Conservation (phyloP, 495 filamentous ascomycete species). For the Geopyxis carbonaria region DNA sequence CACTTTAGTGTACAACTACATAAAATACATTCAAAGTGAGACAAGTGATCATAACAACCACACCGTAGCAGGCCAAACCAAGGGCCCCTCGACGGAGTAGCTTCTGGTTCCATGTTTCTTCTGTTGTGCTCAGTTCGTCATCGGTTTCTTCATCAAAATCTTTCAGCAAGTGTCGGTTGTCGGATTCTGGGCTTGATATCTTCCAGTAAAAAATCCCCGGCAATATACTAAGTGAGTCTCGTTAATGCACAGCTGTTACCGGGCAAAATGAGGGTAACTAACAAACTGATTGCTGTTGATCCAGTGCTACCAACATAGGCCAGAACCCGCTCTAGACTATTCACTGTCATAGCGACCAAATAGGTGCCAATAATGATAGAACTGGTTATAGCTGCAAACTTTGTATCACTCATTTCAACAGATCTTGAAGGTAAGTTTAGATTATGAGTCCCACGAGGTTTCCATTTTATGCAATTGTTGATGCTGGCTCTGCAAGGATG, state of each 20-base stretch:
- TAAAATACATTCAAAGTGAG: constrained; percentile 65
- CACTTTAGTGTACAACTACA: constrained; percentile 9
- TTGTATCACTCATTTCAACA: constrained; percentile 57
- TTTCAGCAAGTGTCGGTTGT: constrained; percentile 62
- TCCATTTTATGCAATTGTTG: constrained; percentile 85
- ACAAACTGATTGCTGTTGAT: constrained; percentile 80
- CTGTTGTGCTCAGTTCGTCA: constrained; percentile 26
- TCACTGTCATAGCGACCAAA: constrained; percentile 74
- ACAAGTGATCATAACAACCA: constrained; percentile 78
- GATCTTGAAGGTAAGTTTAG: constrained; percentile 28
- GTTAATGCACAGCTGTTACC: constrained; percentile 2
- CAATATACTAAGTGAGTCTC: constrained; percentile 38
- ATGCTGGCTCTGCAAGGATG: constrained; percentile 88
- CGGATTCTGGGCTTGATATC: constrained; percentile 71
- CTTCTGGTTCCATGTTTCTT: constrained; percentile 27
- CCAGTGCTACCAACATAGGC: constrained; percentile 93
- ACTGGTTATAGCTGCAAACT: constrained; percentile 81
- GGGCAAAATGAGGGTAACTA: not conserved
- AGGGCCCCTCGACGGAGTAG: constrained; percentile 58
- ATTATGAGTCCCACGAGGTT: constrained; percentile 37
- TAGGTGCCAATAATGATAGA: constrained; percentile 70
- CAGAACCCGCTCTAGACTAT: constrained; percentile 71
- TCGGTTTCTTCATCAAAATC: constrained; percentile 56
- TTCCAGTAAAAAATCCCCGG: constrained; percentile 97
- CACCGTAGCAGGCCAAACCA: constrained; percentile 62